Evolutionary conservation across 768 basidiomycete species (phyloP), one percentile per base, ranked within the genome.

Genomic region (Sarcodon sp.): DNA sequence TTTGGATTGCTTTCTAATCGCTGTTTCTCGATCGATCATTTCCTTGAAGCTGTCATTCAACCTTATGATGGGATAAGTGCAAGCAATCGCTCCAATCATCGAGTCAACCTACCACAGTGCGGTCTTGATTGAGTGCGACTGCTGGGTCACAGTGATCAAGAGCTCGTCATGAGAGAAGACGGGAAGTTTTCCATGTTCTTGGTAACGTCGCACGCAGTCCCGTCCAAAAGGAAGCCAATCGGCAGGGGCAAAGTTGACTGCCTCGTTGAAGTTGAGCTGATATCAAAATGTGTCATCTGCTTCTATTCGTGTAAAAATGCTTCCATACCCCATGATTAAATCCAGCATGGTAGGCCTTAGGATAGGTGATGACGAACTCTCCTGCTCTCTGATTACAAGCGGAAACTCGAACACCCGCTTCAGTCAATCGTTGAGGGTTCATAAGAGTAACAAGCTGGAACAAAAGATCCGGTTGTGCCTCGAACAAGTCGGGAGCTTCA

Each of bases 101-200:
- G 49, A 21, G 21, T 43, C 34, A 18, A n/a, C 34, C 43, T 61
- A 93, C 94, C 96, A 98, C 57, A 87, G 70, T 3, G 94, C 88
- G 34, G 92, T 94, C 62, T 87, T 83, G 58, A 96, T 93, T 13
- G 84, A 84, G 47, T 83, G 78, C 3, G 91, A 92, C 63, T 94
- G 89, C 57, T 90, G 82, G n/a, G 88, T 91, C 60, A 98, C 93
- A n/a, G 94, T 94, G 61, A 97, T 78, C 54, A 99, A 75, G 21
- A 98, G 75, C 65, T 98, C 96, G 57, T 98, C 91, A 62, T 99
- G 96, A 33, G 92, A 97, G 66, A 99, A 99, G 4, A 99, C 96
- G 4, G 96, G 96, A 36, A 87, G 71, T 62, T 98, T 98, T 63
- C 79, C 68, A 64, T 96, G 85, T 53, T 88, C 81, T 56, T 88